Evolutionary conservation across 768 basidiomycete species (phyloP).

Genomic region (Termitomyces sp.): DNA sequence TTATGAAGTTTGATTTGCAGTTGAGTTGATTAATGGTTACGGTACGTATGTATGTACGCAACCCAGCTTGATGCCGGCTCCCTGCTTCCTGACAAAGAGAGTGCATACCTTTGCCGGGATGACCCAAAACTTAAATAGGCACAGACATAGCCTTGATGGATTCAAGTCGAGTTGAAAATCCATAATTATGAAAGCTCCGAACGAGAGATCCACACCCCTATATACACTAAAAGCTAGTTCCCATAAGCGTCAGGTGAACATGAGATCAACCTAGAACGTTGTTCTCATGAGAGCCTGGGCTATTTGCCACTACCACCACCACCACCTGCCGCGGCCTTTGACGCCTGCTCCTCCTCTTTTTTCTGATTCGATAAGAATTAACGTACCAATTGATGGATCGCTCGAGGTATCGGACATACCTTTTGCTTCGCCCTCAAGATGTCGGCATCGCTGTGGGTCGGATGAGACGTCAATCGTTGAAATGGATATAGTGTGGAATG

Average conservation of each 20-base stretch:
- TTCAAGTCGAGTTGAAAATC: background rate
- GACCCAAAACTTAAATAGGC: background rate
- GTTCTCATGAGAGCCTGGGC: slow-evolving; percentile 17
- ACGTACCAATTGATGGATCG: slow-evolving; percentile 1
- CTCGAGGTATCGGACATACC: slow-evolving; percentile 33
- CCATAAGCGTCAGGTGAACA: background rate
- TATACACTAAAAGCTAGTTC: background rate
- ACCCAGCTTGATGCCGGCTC: background rate
- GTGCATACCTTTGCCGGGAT: background rate
- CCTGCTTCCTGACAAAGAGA: slow-evolving; percentile 3
- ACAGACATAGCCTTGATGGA: background rate
- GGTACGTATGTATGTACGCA: background rate
- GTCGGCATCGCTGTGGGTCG: slow-evolving; percentile 60
- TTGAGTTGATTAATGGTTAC: background rate
- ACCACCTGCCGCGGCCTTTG: slow-evolving; percentile 17
- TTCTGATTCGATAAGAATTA: slow-evolving; percentile 29
- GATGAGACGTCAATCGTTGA: slow-evolving; percentile 16
- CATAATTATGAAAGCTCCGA: background rate
- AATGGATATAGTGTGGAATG: background rate
- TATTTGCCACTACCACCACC: slow-evolving; percentile 29
- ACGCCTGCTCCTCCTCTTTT: slow-evolving; percentile 46
- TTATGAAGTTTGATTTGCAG: background rate
- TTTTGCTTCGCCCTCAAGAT: slow-evolving; percentile 74
- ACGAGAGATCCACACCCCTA: background rate
- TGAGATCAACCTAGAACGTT: slow-evolving; percentile 8